These are phyloP conservation scores for Trichothecium sympodiale DNA, from an alignment of 2,329 filamentous ascomycete species.

Conservation along the genomic window DNA sequence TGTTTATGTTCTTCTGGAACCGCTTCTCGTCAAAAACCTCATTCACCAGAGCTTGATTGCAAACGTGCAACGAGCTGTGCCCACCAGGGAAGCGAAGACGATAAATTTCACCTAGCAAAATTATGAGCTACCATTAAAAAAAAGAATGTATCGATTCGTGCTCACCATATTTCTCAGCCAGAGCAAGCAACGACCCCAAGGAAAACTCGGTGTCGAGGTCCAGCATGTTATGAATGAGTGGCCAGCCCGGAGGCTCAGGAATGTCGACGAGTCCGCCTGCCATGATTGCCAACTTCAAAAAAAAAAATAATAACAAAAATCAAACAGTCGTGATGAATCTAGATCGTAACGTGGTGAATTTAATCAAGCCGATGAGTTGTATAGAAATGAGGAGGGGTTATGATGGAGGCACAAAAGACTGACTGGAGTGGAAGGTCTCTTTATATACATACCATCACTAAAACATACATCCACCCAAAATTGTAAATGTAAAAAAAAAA, in stretches of 20 bases:
- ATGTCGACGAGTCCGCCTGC: constrained; percentile 28
- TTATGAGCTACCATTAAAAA: neutral
- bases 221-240: constrained; percentile 51
- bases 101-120: constrained; percentile 27
- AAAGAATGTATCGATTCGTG: neutral
- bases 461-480: too few species aligned
- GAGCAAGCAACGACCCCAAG: constrained; percentile 35
- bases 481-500: too few species aligned
- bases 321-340: too few species aligned
- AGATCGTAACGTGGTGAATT: too few species aligned
- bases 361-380: too few species aligned
- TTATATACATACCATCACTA: too few species aligned
- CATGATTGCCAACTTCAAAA: constrained; percentile 4
- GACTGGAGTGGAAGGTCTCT: too few species aligned
- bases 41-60: constrained; percentile 44
- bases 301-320: too few species aligned
- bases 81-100: constrained; percentile 19
- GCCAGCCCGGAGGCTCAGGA: constrained; percentile 49
- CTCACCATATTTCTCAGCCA: constrained; percentile 53
- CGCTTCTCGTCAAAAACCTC: constrained; percentile 55
- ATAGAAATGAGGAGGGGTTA: too few species aligned
- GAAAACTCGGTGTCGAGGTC: constrained; percentile 48
- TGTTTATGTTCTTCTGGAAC: constrained; percentile 48
- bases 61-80: constrained; percentile 36
- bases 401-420: too few species aligned